Conservation (phyloP, 2,329 filamentous ascomycete genomes). For the Periconia macrospinosa region DNA sequence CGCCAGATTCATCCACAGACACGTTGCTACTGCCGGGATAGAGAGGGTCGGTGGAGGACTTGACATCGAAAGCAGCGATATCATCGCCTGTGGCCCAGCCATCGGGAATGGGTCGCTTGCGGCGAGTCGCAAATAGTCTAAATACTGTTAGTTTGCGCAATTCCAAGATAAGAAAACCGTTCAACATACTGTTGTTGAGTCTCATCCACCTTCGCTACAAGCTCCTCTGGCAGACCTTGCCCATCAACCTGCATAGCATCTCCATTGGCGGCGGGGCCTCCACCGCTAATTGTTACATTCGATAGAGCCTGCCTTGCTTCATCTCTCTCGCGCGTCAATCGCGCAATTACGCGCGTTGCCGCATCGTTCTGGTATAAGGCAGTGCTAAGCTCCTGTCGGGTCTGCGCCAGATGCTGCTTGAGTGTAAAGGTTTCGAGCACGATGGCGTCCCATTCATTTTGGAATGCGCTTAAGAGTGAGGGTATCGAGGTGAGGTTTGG, state of each 20-base stretch:
- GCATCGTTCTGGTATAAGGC: conserved; percentile 97
- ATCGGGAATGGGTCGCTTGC: conserved; percentile 83
- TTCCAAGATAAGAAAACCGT: not conserved
- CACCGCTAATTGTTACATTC: conserved; percentile 73
- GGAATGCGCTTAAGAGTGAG: conserved; percentile 88
- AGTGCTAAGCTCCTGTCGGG: conserved; percentile 88
- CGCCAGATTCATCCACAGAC: conserved; percentile 61
- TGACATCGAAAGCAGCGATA: conserved; percentile 62
- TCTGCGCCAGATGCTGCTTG: conserved; percentile 85
- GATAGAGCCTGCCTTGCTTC: conserved; percentile 88
- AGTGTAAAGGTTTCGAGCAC: conserved; percentile 90
- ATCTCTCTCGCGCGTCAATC: conserved; percentile 86
- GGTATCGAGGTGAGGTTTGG: conserved; percentile 96
- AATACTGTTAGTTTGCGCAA: conserved; percentile 25
- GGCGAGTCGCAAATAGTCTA: conserved; percentile 83
- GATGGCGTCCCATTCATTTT: conserved; percentile 97
- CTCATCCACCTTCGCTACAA: conserved; percentile 74
- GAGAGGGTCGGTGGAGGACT: conserved; percentile 57
- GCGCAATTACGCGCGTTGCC: conserved; percentile 90
- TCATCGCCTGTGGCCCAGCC: conserved; percentile 80
- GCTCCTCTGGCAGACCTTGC: conserved; percentile 70
- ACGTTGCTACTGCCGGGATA: conserved; percentile 62
- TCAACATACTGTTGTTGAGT: conserved; percentile 75
- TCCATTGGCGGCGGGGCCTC: conserved; percentile 56
- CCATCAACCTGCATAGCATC: conserved; percentile 94